Percentiles rank a stretch among this genome's conserved stretches.
Conservation (phyloP, 176 grass and related monocot genomes). For the Musa schizocarpa region DNA sequence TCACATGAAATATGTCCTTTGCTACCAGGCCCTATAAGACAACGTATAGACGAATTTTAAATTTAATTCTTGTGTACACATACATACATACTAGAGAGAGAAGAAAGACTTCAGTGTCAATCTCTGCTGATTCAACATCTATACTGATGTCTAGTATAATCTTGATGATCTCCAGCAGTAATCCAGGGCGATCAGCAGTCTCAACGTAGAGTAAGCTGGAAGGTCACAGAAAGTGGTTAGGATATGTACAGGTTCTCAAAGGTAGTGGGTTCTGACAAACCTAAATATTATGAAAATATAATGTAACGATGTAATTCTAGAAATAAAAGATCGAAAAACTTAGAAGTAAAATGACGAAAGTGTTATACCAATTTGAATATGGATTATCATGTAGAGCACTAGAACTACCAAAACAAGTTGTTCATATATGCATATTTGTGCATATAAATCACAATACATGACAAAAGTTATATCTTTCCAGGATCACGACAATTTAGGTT, state of each 20-base stretch:
- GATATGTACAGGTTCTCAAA: neutral
- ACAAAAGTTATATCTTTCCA: too few species aligned
- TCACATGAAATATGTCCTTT: constrained; percentile 95
- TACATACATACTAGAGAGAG: constrained; percentile 1
- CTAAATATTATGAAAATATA: too few species aligned
- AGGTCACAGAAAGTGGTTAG: constrained; percentile 15
- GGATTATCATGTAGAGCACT: too few species aligned
- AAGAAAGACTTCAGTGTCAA: constrained; percentile 73
- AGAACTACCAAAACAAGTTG: too few species aligned
- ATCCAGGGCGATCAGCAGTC: constrained; percentile 82
- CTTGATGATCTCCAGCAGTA: constrained; percentile 69
- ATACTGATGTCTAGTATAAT: constrained; percentile 62
- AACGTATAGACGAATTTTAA: constrained; percentile 13
- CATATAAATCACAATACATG: too few species aligned
- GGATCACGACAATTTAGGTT: too few species aligned
- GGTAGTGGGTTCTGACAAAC: neutral
- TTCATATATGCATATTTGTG: too few species aligned
- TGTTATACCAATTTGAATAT: too few species aligned
- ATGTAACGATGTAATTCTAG: too few species aligned
- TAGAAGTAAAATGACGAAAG: too few species aligned
- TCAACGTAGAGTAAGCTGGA: constrained; percentile 79
- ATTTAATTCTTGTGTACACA: neutral
- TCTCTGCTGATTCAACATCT: constrained; percentile 88
- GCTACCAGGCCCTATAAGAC: constrained; percentile 70
- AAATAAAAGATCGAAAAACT: too few species aligned